Evolutionary conservation across 2,329 filamentous ascomycete genomes (phyloP), one percentile per base, ranked within the genome.

Genomic region (Myrmaecium sp.): DNA sequence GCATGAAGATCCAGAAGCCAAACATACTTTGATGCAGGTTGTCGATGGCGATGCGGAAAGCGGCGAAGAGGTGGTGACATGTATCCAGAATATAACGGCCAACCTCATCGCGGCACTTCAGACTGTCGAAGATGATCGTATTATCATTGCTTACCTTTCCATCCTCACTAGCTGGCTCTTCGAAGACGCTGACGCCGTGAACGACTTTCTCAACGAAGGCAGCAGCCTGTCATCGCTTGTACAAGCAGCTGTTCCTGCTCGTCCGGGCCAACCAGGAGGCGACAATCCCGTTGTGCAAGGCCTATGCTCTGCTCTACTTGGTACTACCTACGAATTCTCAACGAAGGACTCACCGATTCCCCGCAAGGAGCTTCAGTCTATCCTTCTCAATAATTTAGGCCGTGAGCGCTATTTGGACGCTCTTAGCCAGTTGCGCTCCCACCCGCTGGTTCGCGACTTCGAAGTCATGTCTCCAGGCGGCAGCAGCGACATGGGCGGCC

Each of bases 301-400:
- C 2, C 62, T 98, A 8, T 82, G 78, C 46, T 77, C 83, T 10
- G 72, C 83, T 46, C 57, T 98, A 1, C 62, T 95, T 2, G 89
- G 86, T 6, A 74, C 91, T 12, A 66, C 89, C 4, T 98, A 95
- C 47, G 89, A 98, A 43, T 98, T 95, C 44, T 95, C 86, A 6
- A 94, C 86, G 1, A 93, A 92, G 46, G 89, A 98, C 51, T 95
- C 86, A 0, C 82, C 89, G 0, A 75, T 98, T 27, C 69, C 86
- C 5, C 68, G 89, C 33, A 64, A 72, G 14, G 84, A 77, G 6
- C 57, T 98, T 23, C 79, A 92, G 42, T 71, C 77, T 14, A 66
- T 94, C 15, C 60, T 98, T 18, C 62, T 69, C 15, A 71, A 75
- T 23, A 71, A 75, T 31, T 66, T 95, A 40, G 81, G 83, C 20